These are phyloP conservation scores for Smittium mucronatum DNA, from an alignment of 371 early-diverging fungal genomes.

Conservation along the genomic window DNA sequence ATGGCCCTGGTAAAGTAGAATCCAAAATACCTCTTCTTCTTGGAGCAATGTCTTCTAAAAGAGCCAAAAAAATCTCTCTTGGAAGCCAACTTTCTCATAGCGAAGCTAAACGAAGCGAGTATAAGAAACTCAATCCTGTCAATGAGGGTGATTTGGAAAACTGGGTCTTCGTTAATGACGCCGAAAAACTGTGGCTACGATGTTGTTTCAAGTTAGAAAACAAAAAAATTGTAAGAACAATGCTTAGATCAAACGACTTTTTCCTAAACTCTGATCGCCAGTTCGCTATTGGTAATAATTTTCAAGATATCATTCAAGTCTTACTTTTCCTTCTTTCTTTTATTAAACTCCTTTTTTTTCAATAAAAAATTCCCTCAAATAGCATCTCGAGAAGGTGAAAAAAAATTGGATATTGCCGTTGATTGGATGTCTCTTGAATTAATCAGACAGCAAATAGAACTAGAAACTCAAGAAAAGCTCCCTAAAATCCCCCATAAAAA, in stretches of 20 bases:
- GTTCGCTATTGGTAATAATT: not conserved
- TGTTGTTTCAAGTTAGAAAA: not conserved
- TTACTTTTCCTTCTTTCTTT: not conserved
- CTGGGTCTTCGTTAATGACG: not conserved
- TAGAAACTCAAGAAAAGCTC: conserved; percentile 1
- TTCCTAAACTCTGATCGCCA: conserved; percentile 1
- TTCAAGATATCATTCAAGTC: too few relatives aligned
- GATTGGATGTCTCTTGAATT: not conserved
- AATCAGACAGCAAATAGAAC: not conserved
- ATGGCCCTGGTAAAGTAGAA: not conserved
- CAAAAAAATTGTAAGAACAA: not conserved
- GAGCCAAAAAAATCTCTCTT: not conserved
- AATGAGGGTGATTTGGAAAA: conserved; percentile 1
- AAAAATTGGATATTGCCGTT: not conserved
- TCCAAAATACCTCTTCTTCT: not conserved
- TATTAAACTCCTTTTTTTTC: too few relatives aligned
- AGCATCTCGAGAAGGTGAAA: conserved; percentile 3
- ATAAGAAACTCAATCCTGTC: not conserved
- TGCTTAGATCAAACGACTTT: not conserved
- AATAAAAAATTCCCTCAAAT: not conserved
- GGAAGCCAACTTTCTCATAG: conserved; percentile 3
- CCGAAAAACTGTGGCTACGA: not conserved
- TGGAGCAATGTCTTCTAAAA: conserved; percentile 1
- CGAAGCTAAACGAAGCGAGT: not conserved
- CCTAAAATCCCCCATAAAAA: not conserved